phyloP scores from a whole-genome alignment of 192 early-diverging fungal species.

The Podila clonocystis region DNA sequence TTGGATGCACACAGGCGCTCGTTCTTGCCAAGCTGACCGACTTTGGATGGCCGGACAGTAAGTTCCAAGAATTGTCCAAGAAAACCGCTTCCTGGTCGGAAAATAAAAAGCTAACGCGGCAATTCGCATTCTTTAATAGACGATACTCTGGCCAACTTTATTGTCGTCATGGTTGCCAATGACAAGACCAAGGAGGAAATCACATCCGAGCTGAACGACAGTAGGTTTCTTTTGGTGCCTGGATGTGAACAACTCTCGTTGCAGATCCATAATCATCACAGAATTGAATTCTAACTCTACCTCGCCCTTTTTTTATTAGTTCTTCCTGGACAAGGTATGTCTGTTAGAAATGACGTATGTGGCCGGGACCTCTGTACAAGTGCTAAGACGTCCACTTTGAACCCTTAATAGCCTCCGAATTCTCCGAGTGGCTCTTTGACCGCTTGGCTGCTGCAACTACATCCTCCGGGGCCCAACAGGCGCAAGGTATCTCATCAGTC shows the following conservation, averaged over 20 bases:
- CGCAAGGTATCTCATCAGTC: conserved; percentile 7
- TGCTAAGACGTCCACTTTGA: too few species aligned
- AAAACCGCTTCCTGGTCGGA: background rate
- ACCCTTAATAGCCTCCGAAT: conserved; percentile 15
- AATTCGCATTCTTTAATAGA: conserved; percentile 1
- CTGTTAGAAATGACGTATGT: background rate
- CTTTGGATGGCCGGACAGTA: conserved; percentile 43
- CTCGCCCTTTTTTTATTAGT: background rate
- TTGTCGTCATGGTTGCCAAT: conserved; percentile 51
- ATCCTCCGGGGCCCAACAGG: background rate
- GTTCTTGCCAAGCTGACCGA: conserved; percentile 33
- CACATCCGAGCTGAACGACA: conserved; percentile 31
- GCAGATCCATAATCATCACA: background rate
- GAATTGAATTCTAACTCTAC: background rate
- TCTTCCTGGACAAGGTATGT: conserved; percentile 7
- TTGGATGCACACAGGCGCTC: conserved; percentile 2
- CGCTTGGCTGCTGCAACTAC: background rate
- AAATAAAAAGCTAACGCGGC: background rate
- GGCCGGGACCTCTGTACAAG: too few species aligned
- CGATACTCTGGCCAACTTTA: conserved; percentile 47
- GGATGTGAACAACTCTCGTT: background rate
- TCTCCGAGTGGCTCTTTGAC: conserved; percentile 36
- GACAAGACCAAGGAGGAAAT: conserved; percentile 38
- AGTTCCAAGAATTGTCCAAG: conserved; percentile 3
- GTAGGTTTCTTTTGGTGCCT: conserved; percentile 9